These are phyloP conservation scores for Acacia acuminata DNA, from an alignment of 306 rosid species.

Conservation along the genomic window DNA sequence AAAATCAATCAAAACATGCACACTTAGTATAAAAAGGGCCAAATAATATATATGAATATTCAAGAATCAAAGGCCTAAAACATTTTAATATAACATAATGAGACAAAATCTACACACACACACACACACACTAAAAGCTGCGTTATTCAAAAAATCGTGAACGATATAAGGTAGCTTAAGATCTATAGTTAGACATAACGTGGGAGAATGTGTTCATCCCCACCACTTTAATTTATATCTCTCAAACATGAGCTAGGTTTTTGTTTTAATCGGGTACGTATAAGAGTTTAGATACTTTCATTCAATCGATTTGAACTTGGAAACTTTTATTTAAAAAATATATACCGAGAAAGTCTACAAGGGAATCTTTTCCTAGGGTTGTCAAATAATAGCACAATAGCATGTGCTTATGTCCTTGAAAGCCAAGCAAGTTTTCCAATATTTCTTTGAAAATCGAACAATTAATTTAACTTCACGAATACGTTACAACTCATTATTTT, in stretches of 20 bases:
- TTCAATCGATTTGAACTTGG: neutral
- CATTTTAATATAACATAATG: too few relatives aligned
- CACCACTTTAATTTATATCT: neutral
- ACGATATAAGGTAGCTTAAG: neutral
- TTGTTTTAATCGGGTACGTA: too few relatives aligned
- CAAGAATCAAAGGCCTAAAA: too few relatives aligned
- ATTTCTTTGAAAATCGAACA: constrained; percentile 23
- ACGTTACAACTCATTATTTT: neutral
- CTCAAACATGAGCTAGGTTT: neutral
- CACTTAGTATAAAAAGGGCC: neutral
- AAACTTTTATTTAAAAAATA: neutral
- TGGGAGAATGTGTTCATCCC: neutral
- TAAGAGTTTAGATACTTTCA: neutral
- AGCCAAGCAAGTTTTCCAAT: constrained; percentile 41
- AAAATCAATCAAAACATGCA: neutral
- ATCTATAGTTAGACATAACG: neutral
- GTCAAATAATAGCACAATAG: constrained; percentile 29
- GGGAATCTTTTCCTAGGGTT: constrained; percentile 52
- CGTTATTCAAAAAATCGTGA: neutral
- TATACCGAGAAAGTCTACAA: neutral
- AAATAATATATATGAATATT: neutral
- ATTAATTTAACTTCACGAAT: neutral
- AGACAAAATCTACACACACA: neutral
- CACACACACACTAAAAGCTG: neutral
- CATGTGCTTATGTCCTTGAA: constrained; percentile 47